Evolutionary conservation across 768 basidiomycete genomes (phyloP).

Genomic region (Mycena epipterygia): DNA sequence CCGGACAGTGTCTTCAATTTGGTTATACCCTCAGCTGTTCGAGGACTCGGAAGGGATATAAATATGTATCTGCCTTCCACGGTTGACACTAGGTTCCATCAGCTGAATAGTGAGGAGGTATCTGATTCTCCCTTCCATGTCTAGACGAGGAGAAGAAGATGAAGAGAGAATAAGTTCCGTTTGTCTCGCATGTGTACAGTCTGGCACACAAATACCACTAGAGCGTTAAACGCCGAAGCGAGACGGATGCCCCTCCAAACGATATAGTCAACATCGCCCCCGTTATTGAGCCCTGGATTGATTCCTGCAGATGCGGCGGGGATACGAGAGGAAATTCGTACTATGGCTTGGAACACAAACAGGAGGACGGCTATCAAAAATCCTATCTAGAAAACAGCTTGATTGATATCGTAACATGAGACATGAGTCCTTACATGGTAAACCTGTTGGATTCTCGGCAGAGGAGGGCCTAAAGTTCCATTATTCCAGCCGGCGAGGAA

Average conservation of each 20-base stretch:
- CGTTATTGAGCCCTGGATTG: conserved; percentile 61
- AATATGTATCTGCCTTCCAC: no score
- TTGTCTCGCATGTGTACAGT: no score
- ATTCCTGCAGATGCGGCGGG: neutral
- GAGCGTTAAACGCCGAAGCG: neutral
- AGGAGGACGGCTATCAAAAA: conserved; percentile 67
- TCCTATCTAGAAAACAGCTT: conserved; percentile 47
- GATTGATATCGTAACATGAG: neutral
- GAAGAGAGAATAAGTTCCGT: no score
- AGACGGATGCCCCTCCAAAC: conserved; percentile 40
- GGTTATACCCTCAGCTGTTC: no score
- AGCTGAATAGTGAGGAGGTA: no score
- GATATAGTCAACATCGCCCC: conserved; percentile 64
- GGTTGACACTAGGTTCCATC: no score
- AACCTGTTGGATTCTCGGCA: conserved; percentile 36
- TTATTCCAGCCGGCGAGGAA: conserved; percentile 35
- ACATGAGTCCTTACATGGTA: conserved; percentile 23
- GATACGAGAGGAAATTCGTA: conserved; percentile 28
- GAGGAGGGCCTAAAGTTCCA: conserved; percentile 30
- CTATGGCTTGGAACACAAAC: conserved; percentile 54
- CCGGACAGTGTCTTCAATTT: no score
- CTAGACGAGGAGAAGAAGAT: no score
- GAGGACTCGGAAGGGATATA: no score
- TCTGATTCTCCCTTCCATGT: no score
- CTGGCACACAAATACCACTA: neutral